Conservation (phyloP, 352 stramenopile genomes). For the Pythium aristosporum region DNA sequence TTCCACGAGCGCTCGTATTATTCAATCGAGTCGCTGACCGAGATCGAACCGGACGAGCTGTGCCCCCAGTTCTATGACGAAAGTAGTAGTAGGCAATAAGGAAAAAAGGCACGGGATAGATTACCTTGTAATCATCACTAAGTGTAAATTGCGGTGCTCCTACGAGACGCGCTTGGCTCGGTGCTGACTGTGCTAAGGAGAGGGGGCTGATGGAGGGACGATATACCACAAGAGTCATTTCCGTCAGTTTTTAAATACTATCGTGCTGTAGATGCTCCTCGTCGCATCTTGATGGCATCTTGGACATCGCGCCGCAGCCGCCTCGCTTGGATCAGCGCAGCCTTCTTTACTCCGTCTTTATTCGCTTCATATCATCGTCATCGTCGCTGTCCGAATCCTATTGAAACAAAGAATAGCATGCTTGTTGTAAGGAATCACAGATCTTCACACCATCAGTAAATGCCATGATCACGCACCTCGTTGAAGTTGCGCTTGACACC, state of each 20-base stretch:
- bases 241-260: slow-evolving; percentile 30
- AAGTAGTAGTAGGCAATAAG: not conserved
- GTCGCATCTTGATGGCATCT: slow-evolving; percentile 2
- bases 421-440: not conserved
- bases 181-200: not conserved
- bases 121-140: not conserved
- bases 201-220: slow-evolving; percentile 5
- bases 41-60: slow-evolving; percentile 48
- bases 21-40: slow-evolving; percentile 54
- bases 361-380: slow-evolving; percentile 69
- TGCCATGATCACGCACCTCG: slow-evolving; percentile 28
- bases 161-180: not conserved
- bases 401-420: slow-evolving; percentile 8
- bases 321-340: not conserved
- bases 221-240: slow-evolving; percentile 25
- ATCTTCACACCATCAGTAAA: not conserved
- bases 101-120: not conserved
- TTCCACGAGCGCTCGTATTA: slow-evolving; percentile 63
- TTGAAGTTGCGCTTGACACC: slow-evolving; percentile 54
- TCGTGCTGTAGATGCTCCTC: slow-evolving; percentile 1
- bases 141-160: not conserved
- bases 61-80: slow-evolving; percentile 52
- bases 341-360: slow-evolving; percentile 47
- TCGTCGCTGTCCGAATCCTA: slow-evolving; percentile 62
- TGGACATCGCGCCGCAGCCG: not conserved